A percentile compares a stretch with the other conserved stretches of the same genome.
Conservation (phyloP, 148 eudicot genomes). For the Camellia lanceoleosa region DNA sequence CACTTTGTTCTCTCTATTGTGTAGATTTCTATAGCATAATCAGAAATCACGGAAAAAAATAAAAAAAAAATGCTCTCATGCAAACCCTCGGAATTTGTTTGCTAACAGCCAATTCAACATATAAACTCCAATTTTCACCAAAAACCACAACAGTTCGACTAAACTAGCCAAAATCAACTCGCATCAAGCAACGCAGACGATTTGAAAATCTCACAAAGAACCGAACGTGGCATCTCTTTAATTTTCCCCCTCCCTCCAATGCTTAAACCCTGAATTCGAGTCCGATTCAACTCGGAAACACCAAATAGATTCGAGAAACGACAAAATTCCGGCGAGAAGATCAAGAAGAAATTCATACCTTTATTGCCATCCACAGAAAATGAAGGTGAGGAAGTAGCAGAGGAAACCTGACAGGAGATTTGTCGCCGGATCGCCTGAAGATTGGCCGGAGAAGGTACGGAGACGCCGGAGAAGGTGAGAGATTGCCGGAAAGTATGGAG, state of each 20-base stretch:
- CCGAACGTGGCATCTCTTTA: not conserved
- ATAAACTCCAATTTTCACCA: not conserved
- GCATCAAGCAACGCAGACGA: not conserved
- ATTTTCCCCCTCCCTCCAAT: not conserved
- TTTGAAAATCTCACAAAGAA: not conserved
- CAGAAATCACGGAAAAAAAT: too few relatives aligned
- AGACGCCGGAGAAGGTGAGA: constrained; percentile 27
- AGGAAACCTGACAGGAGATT: constrained; percentile 45
- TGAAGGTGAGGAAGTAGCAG: constrained; percentile 40
- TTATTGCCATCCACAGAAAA: constrained; percentile 22
- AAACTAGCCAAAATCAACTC: not conserved
- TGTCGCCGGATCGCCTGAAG: constrained; percentile 27
- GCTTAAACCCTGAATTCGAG: not conserved
- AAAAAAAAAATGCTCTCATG: too few relatives aligned
- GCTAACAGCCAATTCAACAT: not conserved
- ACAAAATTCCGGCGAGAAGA: not conserved
- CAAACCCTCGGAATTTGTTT: too few relatives aligned
- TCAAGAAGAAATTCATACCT: constrained; percentile 29
- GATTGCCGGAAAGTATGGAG: constrained; percentile 14
- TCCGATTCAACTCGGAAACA: not conserved
- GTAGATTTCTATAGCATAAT: too few relatives aligned
- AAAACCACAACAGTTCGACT: not conserved
- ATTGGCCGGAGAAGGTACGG: constrained; percentile 15
- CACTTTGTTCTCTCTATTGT: too few relatives aligned
- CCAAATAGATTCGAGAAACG: not conserved